Conservation (phyloP, 805 yeast species). For the Kodamaea sagamina region DNA sequence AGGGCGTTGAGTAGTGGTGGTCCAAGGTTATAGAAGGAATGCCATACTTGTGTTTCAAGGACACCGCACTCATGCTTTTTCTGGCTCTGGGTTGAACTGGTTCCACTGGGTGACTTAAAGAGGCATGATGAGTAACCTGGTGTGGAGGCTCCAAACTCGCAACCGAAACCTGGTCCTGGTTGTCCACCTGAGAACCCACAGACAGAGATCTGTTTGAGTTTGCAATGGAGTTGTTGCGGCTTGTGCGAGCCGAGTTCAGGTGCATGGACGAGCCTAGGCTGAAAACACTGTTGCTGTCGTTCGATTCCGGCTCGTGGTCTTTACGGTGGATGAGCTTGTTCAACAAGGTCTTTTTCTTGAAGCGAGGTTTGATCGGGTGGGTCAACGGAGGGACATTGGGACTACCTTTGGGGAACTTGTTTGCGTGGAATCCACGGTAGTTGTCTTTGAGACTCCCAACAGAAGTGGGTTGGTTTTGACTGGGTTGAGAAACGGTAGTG, state of each 20-base stretch:
- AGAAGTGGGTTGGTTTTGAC: conserved; percentile 1
- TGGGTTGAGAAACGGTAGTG: too few species aligned
- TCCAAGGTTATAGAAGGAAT: conserved; percentile 38
- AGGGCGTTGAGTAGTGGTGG: conserved; percentile 19
- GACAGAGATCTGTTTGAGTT: conserved; percentile 12
- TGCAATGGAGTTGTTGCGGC: conserved; percentile 15
- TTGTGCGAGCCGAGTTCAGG: conserved; percentile 10
- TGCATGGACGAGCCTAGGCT: conserved; percentile 3
- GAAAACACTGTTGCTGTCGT: conserved; percentile 4
- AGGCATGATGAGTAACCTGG: conserved; percentile 4
- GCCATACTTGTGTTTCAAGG: conserved; percentile 25
- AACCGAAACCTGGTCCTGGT: conserved; percentile 11
- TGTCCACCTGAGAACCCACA: conserved; percentile 11
- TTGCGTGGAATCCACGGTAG: conserved; percentile 45
- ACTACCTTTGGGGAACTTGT: conserved; percentile 27
- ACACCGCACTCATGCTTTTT: conserved; percentile 2
- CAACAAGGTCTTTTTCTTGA: conserved; percentile 40
- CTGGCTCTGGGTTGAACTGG: neutral
- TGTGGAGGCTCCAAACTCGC: conserved; percentile 2
- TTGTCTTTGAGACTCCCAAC: conserved; percentile 21
- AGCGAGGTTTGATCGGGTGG: conserved; percentile 52
- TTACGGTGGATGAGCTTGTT: conserved; percentile 44
- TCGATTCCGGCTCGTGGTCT: conserved; percentile 12
- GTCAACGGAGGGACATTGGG: conserved; percentile 47
- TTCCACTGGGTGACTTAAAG: conserved; percentile 1